Evolutionary conservation across 108 stramenopile genomes (phyloP), one percentile per base, ranked within the genome.

Genomic region (Hondaea fermentalgiana): DNA sequence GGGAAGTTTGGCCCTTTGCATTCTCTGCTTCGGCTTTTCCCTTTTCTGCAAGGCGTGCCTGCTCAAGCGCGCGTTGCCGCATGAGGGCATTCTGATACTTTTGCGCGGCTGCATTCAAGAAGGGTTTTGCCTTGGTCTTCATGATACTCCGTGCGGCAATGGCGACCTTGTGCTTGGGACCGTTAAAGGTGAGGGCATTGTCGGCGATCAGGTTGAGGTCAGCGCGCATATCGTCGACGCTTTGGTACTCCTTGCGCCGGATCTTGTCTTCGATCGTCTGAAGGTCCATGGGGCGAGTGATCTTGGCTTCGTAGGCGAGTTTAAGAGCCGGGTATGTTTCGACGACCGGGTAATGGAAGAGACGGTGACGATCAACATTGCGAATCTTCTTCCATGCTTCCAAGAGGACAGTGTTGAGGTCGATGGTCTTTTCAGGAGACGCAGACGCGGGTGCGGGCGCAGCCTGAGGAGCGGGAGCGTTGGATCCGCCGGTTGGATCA

Each of bases 201-300:
- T 83, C 49, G n/a, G 76, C 76, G 49, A 83, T 83, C 19, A 83
- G 51, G 76, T 83, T 43, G 43, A 83, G 51, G 51, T 83, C 76
- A 35, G 76, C 45, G 51, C 76, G 76, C 76, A 83, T 83, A 16
- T 83, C 76, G 25, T 83, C 76, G 49, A 83, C 76, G 19, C 43
- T 21, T 12, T 83, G n/a, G 76, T 83, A 83, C 76, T 83, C 51
- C 5, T 23, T 23, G 23, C 28, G 45, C n/a, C 51, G 6, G 76
- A 83, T 83, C 23, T 83, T 83, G 49, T 83, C 76, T 23, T 83
- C 76, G n/a, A 83, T 83, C n/a, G 76, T 83, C 28, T 83, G 76
- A 2, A 83, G 51, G 28, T 83, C 76, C 76, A 83, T 83, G n/a
- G 76, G 76, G 6, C 25, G 19, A 8, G 19, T 3, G 12, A 83